Evolutionary conservation across 306 rosid genomes (phyloP).

Genomic region (apple (Malus domestica)): ASM211411v1 NC_041798.1:17498001-17498500

Average conservation of each 20-base stretch:
- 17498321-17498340: constrained; percentile 30
- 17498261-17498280: constrained; percentile 19
- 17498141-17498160: constrained; percentile 37
- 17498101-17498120: constrained; percentile 47
- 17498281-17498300: constrained; percentile 19
- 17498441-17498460: constrained; percentile 32
- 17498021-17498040: constrained; percentile 50
- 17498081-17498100: constrained; percentile 36
- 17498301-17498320: constrained; percentile 10
- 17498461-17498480: constrained; percentile 22
- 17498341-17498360: constrained; percentile 30
- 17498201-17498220: constrained; percentile 32
- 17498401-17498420: constrained; percentile 34
- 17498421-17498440: constrained; percentile 27
- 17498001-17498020: constrained; percentile 37
- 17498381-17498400: constrained; percentile 30
- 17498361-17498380: constrained; percentile 37
- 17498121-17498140: constrained; percentile 30
- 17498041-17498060: constrained; percentile 65
- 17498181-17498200: constrained; percentile 51
- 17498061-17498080: constrained; percentile 60
- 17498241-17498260: constrained; percentile 43
- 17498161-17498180: constrained; percentile 39
- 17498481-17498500: constrained; percentile 32
- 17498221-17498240: constrained; percentile 30